Evolutionary conservation across 2,329 filamentous ascomycete genomes (phyloP), one percentile per base, ranked within the genome.

Genomic region (Aureobasidium subglaciale): DNA sequence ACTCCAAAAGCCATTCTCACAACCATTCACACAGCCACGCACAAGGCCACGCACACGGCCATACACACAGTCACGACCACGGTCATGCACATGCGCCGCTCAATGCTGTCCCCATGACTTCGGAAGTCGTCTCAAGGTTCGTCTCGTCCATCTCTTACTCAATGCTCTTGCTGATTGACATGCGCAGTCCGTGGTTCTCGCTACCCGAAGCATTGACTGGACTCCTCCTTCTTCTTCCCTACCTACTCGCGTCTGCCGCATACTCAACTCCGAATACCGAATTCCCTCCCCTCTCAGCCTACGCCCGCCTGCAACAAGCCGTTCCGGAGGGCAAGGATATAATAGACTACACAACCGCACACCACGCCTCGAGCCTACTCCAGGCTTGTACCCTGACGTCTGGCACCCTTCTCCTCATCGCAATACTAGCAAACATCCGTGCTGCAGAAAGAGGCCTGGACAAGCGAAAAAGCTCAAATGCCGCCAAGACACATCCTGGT

Each of bases 151-250:
- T 5, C 1, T 20, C 7, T 5, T 30, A 8, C 13, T 9, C n/a
- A 9, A n/a, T 50, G 8, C n/a, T 37, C 11, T 11, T n/a, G 10
- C 34, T 41, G 11, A n/a, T n/a, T n/a, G n/a, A 40, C 16, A 4
- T 3, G 1, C 56, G 20, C 16, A 41, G 59, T 8, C 61, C 62
- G 50, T 67, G 63, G 61, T 65, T 67, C 58, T 65, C 65, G 11
- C 72, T 76, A 15, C 68, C 72, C 24, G 78, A 81, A 63, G 66
- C 75, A 5, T 59, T 80, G 56, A 77, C 76, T 5, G 77, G 76
- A 22, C 61, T 79, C 54, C 67, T 82, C 27, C 67, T 79, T 24
- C 75, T 75, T 7, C 66, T 78, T 24, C 76, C 76, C 5, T 78
- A 71, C 56, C 60, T 78, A 53, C 67, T 78, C 50, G 74, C 73